phyloP scores from a whole-genome alignment of 2,329 filamentous ascomycete genomes.

The Tolypocladium amazonense region DNA sequence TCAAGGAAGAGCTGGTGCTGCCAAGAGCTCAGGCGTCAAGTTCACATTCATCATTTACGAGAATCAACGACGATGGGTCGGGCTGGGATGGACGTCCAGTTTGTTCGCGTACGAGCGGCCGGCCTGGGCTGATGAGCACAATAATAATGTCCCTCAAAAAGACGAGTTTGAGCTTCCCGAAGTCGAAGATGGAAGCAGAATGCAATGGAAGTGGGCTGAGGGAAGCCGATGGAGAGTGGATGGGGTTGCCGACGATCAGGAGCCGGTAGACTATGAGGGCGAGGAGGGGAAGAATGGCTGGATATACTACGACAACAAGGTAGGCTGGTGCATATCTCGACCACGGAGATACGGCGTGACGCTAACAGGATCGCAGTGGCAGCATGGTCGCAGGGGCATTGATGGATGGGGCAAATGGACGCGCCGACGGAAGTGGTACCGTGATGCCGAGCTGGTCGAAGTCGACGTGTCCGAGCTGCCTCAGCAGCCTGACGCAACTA shows the following conservation, averaged over 20 bases:
- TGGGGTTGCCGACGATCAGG: conserved; percentile 46
- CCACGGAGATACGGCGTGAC: neutral
- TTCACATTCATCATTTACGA: conserved; percentile 97
- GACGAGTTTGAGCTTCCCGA: conserved; percentile 56
- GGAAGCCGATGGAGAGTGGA: conserved; percentile 81
- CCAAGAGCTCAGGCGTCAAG: conserved; percentile 68
- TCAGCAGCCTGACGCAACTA: conserved; percentile 29
- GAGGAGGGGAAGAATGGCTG: conserved; percentile 64
- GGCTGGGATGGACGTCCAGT: conserved; percentile 87
- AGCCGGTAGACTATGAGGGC: conserved; percentile 38
- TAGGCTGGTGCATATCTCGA: conserved; percentile 22
- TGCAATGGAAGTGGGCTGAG: conserved; percentile 68
- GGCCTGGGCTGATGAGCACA: conserved; percentile 92
- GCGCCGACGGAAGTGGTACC: conserved; percentile 86
- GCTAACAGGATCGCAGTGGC: conserved; percentile 53
- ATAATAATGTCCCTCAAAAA: conserved; percentile 67
- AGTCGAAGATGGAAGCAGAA: conserved; percentile 47
- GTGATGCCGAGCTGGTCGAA: conserved; percentile 91
- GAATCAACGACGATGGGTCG: conserved; percentile 91
- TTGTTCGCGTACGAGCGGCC: conserved; percentile 83
- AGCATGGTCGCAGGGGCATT: conserved; percentile 69
- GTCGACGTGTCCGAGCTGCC: conserved; percentile 26
- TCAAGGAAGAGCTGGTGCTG: conserved; percentile 20
- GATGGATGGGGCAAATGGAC: conserved; percentile 96
- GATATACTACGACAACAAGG: conserved; percentile 98